Conservation (phyloP, 345 rosid genomes). For the Punica granatum region DNA sequence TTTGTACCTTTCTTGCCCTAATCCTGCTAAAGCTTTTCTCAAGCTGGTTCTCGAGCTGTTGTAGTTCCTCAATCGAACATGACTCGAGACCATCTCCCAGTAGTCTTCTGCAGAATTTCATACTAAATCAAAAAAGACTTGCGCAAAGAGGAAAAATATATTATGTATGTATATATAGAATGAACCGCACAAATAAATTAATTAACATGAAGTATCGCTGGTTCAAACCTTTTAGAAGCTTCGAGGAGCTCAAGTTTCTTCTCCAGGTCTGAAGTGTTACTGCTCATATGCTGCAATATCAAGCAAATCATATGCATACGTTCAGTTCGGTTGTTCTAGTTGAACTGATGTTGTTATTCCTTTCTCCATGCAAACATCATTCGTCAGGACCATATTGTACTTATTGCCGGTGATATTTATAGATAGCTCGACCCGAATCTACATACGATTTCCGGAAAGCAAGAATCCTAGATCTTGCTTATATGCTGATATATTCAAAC, state of each 20-base stretch:
- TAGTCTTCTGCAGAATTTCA: slow-evolving; percentile 38
- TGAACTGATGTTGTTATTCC: no score
- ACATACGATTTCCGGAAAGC: no score
- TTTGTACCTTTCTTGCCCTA: slow-evolving; percentile 70
- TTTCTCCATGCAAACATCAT: not conserved
- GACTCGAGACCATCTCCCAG: slow-evolving; percentile 61
- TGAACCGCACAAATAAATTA: not conserved
- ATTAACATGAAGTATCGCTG: no score
- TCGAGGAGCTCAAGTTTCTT: slow-evolving; percentile 67
- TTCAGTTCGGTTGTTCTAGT: not conserved
- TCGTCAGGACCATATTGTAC: no score
- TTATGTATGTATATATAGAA: not conserved
- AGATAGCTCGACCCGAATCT: no score
- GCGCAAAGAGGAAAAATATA: not conserved
- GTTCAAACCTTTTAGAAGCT: slow-evolving; percentile 45
- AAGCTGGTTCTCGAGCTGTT: slow-evolving; percentile 62
- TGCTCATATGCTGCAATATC: slow-evolving; percentile 33
- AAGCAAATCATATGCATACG: slow-evolving; percentile 1
- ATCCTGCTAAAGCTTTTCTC: slow-evolving; percentile 64
- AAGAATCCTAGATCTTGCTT: not conserved
- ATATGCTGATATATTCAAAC: no score
- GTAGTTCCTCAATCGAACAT: slow-evolving; percentile 63
- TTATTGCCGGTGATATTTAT: no score
- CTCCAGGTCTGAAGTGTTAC: slow-evolving; percentile 35
- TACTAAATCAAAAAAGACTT: not conserved